phyloP scores from a whole-genome alignment of 2,329 filamentous ascomycete genomes.

The Aspergillus udagawae region DNA sequence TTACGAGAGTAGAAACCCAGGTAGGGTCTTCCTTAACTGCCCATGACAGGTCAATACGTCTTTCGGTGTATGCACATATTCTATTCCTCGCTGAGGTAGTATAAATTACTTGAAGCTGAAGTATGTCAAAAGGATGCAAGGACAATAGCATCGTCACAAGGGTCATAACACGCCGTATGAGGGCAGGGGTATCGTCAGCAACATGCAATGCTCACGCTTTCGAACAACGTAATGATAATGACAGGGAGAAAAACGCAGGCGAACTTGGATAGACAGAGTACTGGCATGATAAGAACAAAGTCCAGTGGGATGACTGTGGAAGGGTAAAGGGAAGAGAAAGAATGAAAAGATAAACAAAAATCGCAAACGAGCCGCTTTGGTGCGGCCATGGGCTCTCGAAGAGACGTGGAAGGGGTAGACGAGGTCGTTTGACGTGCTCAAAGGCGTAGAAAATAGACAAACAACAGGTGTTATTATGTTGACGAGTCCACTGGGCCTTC shows the following conservation, averaged over 20 bases:
- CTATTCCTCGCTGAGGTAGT: not conserved
- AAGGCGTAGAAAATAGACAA: not conserved
- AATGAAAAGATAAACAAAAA: not conserved
- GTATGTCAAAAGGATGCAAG: not conserved
- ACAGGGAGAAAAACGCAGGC: not conserved
- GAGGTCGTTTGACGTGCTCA: not conserved
- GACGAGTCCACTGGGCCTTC: not conserved
- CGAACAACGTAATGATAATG: slow-evolving; percentile 1
- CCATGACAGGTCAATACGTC: not conserved
- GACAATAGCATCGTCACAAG: slow-evolving; percentile 14
- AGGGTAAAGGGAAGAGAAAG: not conserved
- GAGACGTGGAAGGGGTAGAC: not conserved
- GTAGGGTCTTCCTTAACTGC: too few species aligned
- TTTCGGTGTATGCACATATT: not conserved
- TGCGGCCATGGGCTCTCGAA: not conserved
- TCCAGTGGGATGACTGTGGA: not conserved
- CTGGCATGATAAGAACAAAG: not conserved
- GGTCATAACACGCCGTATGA: slow-evolving; percentile 20
- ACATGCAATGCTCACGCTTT: slow-evolving; percentile 9
- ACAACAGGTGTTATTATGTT: not conserved
- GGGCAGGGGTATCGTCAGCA: slow-evolving; percentile 22
- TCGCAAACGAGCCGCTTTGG: not conserved
- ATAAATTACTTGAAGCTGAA: not conserved
- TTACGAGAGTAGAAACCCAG: not conserved
- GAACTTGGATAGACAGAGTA: not conserved